Conservation (phyloP, 805 yeast species). For the Barnettozyma siamensis region DNA sequence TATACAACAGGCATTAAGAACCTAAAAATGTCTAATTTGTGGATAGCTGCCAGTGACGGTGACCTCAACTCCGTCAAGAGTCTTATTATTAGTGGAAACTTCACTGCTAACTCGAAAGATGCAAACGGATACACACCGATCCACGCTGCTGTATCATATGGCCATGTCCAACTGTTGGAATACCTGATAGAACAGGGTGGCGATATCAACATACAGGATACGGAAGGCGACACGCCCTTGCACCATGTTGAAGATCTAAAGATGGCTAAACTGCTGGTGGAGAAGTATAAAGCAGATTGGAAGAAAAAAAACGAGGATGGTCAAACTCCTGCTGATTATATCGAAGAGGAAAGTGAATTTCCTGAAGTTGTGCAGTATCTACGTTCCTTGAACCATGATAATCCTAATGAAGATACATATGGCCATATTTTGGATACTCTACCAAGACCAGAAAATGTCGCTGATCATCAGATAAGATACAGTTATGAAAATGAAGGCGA, state of each 20-base stretch:
- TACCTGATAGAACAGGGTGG: slow-evolving; percentile 60
- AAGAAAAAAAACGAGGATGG: slow-evolving; percentile 65
- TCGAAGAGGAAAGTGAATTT: slow-evolving; percentile 80
- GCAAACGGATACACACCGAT: slow-evolving; percentile 94
- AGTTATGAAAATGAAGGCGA: slow-evolving; percentile 45
- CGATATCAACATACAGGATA: slow-evolving; percentile 74
- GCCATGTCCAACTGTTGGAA: slow-evolving; percentile 62
- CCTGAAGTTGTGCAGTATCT: slow-evolving; percentile 73
- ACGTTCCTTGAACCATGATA: slow-evolving; percentile 33
- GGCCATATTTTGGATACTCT: slow-evolving; percentile 7
- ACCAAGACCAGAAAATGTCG: slow-evolving; percentile 24
- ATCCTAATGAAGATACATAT: slow-evolving; percentile 18
- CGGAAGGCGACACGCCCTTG: slow-evolving; percentile 92
- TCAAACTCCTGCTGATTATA: slow-evolving; percentile 63
- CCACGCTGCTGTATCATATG: slow-evolving; percentile 96
- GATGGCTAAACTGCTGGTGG: slow-evolving; percentile 63
- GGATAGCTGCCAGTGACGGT: slow-evolving; percentile 95
- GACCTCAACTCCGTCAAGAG: slow-evolving; percentile 52
- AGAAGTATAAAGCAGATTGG: slow-evolving; percentile 62
- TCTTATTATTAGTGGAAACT: slow-evolving; percentile 43
- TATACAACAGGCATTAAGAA: not conserved
- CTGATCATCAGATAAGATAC: slow-evolving; percentile 47
- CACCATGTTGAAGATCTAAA: slow-evolving; percentile 77
- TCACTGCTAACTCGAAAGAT: slow-evolving; percentile 70
- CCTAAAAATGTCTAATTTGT: slow-evolving; percentile 47